Evolutionary conservation across 352 stramenopile genomes (phyloP).

Genomic region (Phytophthora melonis): DNA sequence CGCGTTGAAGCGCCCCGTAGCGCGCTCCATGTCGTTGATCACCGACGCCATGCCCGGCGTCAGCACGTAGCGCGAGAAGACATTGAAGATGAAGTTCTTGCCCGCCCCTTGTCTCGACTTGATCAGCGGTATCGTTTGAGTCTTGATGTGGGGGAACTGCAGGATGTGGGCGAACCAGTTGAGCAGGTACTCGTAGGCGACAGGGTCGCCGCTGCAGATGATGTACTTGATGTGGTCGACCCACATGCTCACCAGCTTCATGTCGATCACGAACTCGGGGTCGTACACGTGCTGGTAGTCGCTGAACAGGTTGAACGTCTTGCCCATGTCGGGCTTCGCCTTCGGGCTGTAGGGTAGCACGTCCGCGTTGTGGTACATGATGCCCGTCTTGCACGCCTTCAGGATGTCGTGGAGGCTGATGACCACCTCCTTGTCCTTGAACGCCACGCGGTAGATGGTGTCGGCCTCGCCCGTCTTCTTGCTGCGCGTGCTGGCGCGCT

Average conservation of each 20-base stretch:
- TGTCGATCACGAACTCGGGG: not conserved
- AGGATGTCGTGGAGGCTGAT: not conserved
- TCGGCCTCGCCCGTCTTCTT: not conserved
- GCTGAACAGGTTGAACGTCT: not conserved
- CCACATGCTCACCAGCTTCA: not conserved
- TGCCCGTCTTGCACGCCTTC: not conserved
- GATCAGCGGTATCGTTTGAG: not conserved
- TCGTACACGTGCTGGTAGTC: not conserved
- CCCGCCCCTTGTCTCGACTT: not conserved
- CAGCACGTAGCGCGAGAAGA: not conserved
- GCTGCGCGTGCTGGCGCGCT: not conserved
- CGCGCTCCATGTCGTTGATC: not conserved
- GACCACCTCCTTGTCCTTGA: not conserved
- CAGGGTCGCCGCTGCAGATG: not conserved
- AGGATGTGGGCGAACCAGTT: not conserved
- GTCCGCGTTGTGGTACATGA: not conserved
- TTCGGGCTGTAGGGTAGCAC: not conserved
- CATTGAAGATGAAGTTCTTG: conserved; percentile 4
- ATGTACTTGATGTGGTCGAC: not conserved
- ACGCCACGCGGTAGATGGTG: not conserved
- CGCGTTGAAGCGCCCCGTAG: not conserved
- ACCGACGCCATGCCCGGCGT: not conserved
- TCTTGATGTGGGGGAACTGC: not conserved
- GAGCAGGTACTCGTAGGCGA: not conserved
- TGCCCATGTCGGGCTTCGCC: not conserved